Base-by-base conservation (phyloP, 2,329 filamentous ascomycete genomes). In the Colletotrichum sp. region DNA sequence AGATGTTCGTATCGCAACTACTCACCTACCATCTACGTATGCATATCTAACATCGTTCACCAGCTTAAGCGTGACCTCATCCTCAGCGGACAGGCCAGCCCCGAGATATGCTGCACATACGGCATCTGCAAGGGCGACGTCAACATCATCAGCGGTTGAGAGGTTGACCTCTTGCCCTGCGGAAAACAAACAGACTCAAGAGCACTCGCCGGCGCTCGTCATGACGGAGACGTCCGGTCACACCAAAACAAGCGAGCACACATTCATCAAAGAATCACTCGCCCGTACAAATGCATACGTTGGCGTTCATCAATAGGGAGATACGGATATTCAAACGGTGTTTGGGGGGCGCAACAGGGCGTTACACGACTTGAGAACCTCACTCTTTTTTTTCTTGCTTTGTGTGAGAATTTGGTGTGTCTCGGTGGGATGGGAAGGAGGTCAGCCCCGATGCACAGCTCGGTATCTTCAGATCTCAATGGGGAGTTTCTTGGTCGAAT, bases 21-120 rank as follows among this genome's bases (percentile, higher is more conserved):
- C 2, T 19, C n/a, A 13, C 13, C 4, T n/a, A 6, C 29, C 15
- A 15, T 19, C 71, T 65, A 44, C 69, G 34, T 8, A 32, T 34
- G 44, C 44, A 13, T 57, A 16, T 22, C 77, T 79, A 62, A 80
- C 68, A 55, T 19, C 7, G 11, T 30, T 59, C 30, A 39, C 6
- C 76, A 86, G 83, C 71, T 79, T 19, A 85, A 84, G 76, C 79
- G 85, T 69, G 87, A 88, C 77, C 80, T 82, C 16, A 91, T 91
- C 52, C 85, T 91, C 63, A 86, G 82, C 32, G 88, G 89, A 69
- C 81, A 86, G 32, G 83, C 89, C 75, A 84, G 85, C 25, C 85
- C 88, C n/a, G 87, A 89, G 32, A 86, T 83, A 15, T 91, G 89
- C 81, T 91, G 89, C 81, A 88, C 87, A n/a, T 90, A 90, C 77